phyloP scores from a whole-genome alignment of 495 filamentous ascomycete genomes.

The Podospora tetraspora region DNA sequence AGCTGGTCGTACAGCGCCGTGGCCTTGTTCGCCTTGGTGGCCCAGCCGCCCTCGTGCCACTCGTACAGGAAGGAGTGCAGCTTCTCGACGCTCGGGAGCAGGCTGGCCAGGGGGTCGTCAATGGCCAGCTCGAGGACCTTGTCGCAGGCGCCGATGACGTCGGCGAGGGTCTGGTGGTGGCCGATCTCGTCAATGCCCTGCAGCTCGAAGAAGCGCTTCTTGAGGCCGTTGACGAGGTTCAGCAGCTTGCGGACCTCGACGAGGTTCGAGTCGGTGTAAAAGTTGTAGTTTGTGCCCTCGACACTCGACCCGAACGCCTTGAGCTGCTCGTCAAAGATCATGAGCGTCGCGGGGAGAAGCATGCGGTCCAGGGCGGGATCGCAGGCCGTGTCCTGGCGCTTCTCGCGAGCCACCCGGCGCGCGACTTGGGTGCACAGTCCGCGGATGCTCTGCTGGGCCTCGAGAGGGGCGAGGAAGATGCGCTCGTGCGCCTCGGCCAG shows the following conservation, averaged over 20 bases:
- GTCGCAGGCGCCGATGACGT: slow-evolving; percentile 68
- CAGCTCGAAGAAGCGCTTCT: slow-evolving; percentile 64
- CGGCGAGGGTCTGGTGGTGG: slow-evolving; percentile 56
- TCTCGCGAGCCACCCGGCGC: slow-evolving; percentile 26
- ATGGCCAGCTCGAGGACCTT: slow-evolving; percentile 69
- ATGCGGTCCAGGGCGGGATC: slow-evolving; percentile 38
- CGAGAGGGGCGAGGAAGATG: slow-evolving; percentile 42
- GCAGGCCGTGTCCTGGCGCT: slow-evolving; percentile 21
- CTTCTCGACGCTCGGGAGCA: slow-evolving; percentile 77
- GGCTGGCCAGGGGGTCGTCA: slow-evolving; percentile 78
- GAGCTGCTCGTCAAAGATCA: slow-evolving; percentile 55
- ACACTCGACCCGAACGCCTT: slow-evolving; percentile 45
- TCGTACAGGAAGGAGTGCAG: slow-evolving; percentile 77
- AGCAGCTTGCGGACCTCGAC: slow-evolving; percentile 67
- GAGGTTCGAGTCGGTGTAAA: slow-evolving; percentile 78
- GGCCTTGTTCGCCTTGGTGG: slow-evolving; percentile 71
- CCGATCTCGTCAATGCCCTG: slow-evolving; percentile 54
- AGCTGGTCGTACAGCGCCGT: slow-evolving; percentile 64
- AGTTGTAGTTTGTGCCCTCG: slow-evolving; percentile 59
- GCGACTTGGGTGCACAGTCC: slow-evolving; percentile 37
- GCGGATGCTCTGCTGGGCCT: slow-evolving; percentile 33
- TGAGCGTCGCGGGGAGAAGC: slow-evolving; percentile 59
- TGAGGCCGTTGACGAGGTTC: slow-evolving; percentile 56
- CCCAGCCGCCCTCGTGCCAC: slow-evolving; percentile 79
- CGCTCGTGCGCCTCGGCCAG: slow-evolving; percentile 42